Base-by-base conservation (phyloP, 306 rosid genomes). In the Rosa persica region DNA sequence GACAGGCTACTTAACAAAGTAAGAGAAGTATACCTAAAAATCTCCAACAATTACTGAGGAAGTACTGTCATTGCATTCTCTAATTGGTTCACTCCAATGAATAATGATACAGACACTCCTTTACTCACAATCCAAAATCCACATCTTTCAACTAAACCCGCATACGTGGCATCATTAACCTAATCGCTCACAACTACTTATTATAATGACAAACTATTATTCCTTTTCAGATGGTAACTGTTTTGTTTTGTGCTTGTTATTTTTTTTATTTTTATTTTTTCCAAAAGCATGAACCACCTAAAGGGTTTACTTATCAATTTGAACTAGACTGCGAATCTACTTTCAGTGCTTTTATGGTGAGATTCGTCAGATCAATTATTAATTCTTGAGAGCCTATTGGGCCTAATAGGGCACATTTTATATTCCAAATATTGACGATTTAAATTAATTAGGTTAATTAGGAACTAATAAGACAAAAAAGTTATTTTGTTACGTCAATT, bases 141-240 rank as follows among this genome's bases (percentile, higher is more conserved):
- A 40, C 22, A 46, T 44, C 20, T 16, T 10, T 80, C 74, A 49
- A 66, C 55, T 66, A 47, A 70, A 78, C 76, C 91, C 27, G 22
- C 65, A 46, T 1, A 77, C 36, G 70, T 87, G 89, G 78, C 87
- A 86, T 90, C 91, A 77, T 77, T 76, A 81, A 89, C 92, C 91
- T 85, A 87, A 85, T 86, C 81, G 19, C 5, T 77, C 42, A 20
- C 87, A 85, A 88, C 95, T 72, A 87, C 88, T 62, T 13, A 30
- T 62, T 5, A 27, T 13, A 61, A 68, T 58, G 80, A 83, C 82
- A 69, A 17, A 10, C 62, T 51, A n/a, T 57, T n/a, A 5, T 22
- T 20, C 30, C 27, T n/a, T 65, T 66, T 73, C 23, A 47, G 34
- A 27, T 25, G 27, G 40, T 22, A 15, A 57, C 25, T 0, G 12